These are phyloP conservation scores for Boletus pseudopeckii DNA, from an alignment of 768 basidiomycete genomes.

Conservation along the genomic window DNA sequence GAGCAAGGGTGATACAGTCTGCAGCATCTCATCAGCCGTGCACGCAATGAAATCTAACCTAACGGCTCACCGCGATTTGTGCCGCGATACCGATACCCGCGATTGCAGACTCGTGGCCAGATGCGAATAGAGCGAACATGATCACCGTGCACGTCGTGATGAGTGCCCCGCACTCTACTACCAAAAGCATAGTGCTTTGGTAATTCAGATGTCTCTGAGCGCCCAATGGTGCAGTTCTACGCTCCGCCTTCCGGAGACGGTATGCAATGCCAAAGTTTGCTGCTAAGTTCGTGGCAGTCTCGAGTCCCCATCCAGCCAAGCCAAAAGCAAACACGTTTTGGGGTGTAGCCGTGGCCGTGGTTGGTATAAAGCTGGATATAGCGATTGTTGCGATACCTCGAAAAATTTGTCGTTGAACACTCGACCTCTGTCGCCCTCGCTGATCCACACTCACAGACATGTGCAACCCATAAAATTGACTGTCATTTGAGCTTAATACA, in stretches of 20 bases:
- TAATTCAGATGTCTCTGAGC: slow-evolving; percentile 8
- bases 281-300: slow-evolving; percentile 14
- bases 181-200: slow-evolving; percentile 9
- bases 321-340: slow-evolving; percentile 4
- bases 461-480: slow-evolving; percentile 15
- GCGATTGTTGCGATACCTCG: slow-evolving; percentile 15
- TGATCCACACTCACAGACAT: slow-evolving; percentile 16
- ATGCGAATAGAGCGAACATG: slow-evolving; percentile 16
- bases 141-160: slow-evolving; percentile 19
- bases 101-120: slow-evolving; percentile 12
- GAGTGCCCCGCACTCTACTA: slow-evolving; percentile 20
- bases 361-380: slow-evolving; percentile 16
- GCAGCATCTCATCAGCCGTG: background rate
- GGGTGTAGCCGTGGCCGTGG: background rate
- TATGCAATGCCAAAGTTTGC: slow-evolving; percentile 20
- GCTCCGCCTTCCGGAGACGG: slow-evolving; percentile 11
- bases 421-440: background rate
- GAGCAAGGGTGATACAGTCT: slow-evolving; percentile 20
- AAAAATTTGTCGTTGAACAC: background rate
- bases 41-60: background rate
- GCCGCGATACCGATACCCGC: slow-evolving; percentile 16
- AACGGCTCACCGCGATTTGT: slow-evolving; percentile 16
- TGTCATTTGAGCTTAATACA: background rate
- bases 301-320: slow-evolving; percentile 20
- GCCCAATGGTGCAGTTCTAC: background rate